phyloP scores from a whole-genome alignment of 2,329 filamentous ascomycete species.

The Aspergillus aculeatus region DNA sequence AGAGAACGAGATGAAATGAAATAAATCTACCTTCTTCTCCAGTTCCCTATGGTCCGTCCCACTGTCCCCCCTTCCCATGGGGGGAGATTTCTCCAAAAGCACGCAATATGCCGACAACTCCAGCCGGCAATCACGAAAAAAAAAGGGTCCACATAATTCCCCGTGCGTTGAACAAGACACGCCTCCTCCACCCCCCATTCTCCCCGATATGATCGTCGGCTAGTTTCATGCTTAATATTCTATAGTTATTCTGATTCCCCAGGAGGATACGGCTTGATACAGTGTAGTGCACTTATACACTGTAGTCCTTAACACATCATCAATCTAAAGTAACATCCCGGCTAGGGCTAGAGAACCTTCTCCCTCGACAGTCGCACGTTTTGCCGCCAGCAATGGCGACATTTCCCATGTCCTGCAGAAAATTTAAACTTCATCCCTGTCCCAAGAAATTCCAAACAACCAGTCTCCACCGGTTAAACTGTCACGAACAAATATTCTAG shows the following conservation, averaged over 20 bases:
- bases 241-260: not conserved
- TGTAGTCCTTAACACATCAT: no score
- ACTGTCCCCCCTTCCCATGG: conserved; percentile 3
- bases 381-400: not conserved
- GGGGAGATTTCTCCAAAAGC: conserved; percentile 16
- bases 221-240: conserved; percentile 5
- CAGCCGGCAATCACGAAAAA: not conserved
- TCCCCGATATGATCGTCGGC: conserved; percentile 1
- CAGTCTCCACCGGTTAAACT: not conserved
- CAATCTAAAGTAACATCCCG: not conserved
- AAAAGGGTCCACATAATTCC: not conserved
- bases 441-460: not conserved
- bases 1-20: not conserved
- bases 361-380: not conserved
- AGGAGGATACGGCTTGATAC: not conserved
- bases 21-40: not conserved
- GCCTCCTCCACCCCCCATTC: not conserved
- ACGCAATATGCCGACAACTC: conserved; percentile 20
- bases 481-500: conserved; percentile 1
- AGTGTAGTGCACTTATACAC: no score
- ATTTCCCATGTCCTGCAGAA: not conserved
- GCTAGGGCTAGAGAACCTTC: not conserved
- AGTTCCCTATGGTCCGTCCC: not conserved
- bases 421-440: not conserved
- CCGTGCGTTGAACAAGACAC: not conserved